These are phyloP conservation scores for Ogataea degrootiae DNA, from an alignment of 805 yeast genomes.

Conservation along the genomic window DNA sequence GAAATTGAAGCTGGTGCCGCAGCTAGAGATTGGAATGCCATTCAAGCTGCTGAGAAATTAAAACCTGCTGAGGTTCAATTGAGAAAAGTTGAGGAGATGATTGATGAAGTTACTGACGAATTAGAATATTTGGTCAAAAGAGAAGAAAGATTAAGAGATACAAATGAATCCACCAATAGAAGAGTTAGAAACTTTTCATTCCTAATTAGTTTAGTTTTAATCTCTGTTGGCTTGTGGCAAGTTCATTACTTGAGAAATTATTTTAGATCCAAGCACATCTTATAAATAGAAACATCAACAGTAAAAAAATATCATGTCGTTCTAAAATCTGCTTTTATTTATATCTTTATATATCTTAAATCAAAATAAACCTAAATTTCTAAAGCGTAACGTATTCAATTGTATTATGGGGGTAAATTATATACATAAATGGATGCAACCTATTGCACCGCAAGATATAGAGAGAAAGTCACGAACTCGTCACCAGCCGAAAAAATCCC, in stretches of 20 bases:
- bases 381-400: not conserved
- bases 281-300: slow-evolving; percentile 29
- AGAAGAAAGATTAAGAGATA: slow-evolving; percentile 91
- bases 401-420: not conserved
- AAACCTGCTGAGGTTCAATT: slow-evolving; percentile 90
- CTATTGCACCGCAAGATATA: too few species aligned
- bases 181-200: slow-evolving; percentile 87
- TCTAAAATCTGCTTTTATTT: too few species aligned
- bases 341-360: not conserved
- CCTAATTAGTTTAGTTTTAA: slow-evolving; percentile 59
- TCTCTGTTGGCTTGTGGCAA: slow-evolving; percentile 89
- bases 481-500: too few species aligned
- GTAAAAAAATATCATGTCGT: too few species aligned
- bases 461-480: too few species aligned
- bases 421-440: not conserved
- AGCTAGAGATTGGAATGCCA: slow-evolving; percentile 96
- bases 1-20: slow-evolving; percentile 94
- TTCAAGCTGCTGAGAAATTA: slow-evolving; percentile 88
- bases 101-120: slow-evolving; percentile 76
- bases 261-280: slow-evolving; percentile 81
- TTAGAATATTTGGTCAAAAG: slow-evolving; percentile 79
- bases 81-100: slow-evolving; percentile 79
- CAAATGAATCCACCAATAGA: slow-evolving; percentile 92
- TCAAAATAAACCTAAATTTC: not conserved
- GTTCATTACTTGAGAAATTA: slow-evolving; percentile 85